A percentile compares a stretch with the other conserved stretches of the same genome.
These are phyloP conservation scores for Canariomyces notabilis DNA, from an alignment of 2,329 filamentous ascomycete genomes.

Conservation along the genomic window DNA sequence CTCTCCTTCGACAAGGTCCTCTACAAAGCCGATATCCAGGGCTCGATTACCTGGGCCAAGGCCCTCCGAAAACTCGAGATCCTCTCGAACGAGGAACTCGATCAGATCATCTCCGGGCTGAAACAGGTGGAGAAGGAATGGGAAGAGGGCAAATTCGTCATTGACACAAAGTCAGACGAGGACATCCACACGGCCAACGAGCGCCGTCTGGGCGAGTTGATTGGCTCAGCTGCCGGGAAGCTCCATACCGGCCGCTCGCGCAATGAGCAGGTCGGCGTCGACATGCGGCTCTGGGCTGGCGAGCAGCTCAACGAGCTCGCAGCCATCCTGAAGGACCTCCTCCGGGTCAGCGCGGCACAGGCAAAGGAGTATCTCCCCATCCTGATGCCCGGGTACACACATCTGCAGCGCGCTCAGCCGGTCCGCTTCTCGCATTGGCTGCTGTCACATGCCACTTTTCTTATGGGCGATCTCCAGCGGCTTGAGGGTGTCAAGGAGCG, in stretches of 20 bases:
- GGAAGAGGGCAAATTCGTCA: slow-evolving; percentile 45
- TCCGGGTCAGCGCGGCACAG: slow-evolving; percentile 62
- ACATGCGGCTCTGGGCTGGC: slow-evolving; percentile 71
- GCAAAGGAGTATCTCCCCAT: slow-evolving; percentile 71
- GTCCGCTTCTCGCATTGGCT: slow-evolving; percentile 81
- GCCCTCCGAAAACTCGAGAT: slow-evolving; percentile 59
- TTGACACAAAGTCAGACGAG: slow-evolving; percentile 51
- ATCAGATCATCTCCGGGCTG: slow-evolving; percentile 68
- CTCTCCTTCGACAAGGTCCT: slow-evolving; percentile 75
- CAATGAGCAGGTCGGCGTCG: slow-evolving; percentile 86
- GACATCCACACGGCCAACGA: slow-evolving; percentile 67
- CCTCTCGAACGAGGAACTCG: slow-evolving; percentile 67
- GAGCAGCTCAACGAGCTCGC: slow-evolving; percentile 68
- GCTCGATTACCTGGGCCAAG: slow-evolving; percentile 79
- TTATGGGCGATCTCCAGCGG: slow-evolving; percentile 70
- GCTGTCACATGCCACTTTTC: slow-evolving; percentile 66
- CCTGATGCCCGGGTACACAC: slow-evolving; percentile 85
- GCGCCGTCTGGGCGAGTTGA: slow-evolving; percentile 72
- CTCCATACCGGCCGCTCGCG: slow-evolving; percentile 82
- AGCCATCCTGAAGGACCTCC: slow-evolving; percentile 62
- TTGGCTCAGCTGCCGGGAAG: slow-evolving; percentile 83
- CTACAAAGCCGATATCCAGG: slow-evolving; percentile 74
- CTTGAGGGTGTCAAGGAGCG: slow-evolving; percentile 66
- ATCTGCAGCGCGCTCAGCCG: slow-evolving; percentile 75
- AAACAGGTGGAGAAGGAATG: slow-evolving; percentile 51